Conservation (phyloP, 75 land plant species). For the Cunninghamia lanceolata region DNA sequence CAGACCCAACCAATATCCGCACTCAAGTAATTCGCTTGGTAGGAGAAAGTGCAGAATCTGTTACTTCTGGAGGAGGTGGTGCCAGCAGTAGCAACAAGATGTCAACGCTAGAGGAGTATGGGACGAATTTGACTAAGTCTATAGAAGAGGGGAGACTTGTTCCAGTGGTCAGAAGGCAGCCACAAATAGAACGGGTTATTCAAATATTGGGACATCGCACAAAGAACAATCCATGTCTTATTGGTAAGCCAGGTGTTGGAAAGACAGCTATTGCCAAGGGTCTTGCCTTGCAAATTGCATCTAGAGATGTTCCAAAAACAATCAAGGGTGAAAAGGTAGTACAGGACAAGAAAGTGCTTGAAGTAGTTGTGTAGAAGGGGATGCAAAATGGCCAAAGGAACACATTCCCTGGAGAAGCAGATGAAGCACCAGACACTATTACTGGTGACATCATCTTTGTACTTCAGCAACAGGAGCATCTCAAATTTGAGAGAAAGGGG, state of each 20-base stretch:
- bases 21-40: slow-evolving; percentile 57
- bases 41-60: slow-evolving; percentile 52
- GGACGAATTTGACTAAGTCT: slow-evolving; percentile 46
- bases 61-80: slow-evolving; percentile 33
- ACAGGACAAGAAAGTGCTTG: too few species aligned
- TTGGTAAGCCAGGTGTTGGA: slow-evolving; percentile 62
- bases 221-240: slow-evolving; percentile 56
- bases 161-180: slow-evolving; percentile 49
- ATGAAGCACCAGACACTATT: too few species aligned
- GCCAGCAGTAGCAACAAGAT: slow-evolving; percentile 51
- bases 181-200: slow-evolving; percentile 45
- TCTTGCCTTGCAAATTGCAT: slow-evolving; percentile 48
- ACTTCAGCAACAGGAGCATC: too few species aligned
- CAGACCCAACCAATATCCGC: slow-evolving; percentile 50
- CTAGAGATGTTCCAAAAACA: too few species aligned
- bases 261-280: slow-evolving; percentile 59
- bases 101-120: slow-evolving; percentile 57
- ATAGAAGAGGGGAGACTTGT: slow-evolving; percentile 54
- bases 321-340: too few species aligned
- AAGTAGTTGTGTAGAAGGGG: too few species aligned
- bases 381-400: too few species aligned
- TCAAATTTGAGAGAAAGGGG: too few species aligned
- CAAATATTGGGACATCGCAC: slow-evolving; percentile 47
- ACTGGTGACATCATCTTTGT: too few species aligned
- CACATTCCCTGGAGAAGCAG: too few species aligned